phyloP scores from a whole-genome alignment of 371 early-diverging fungal species.

The Entomophthora muscae region DNA sequence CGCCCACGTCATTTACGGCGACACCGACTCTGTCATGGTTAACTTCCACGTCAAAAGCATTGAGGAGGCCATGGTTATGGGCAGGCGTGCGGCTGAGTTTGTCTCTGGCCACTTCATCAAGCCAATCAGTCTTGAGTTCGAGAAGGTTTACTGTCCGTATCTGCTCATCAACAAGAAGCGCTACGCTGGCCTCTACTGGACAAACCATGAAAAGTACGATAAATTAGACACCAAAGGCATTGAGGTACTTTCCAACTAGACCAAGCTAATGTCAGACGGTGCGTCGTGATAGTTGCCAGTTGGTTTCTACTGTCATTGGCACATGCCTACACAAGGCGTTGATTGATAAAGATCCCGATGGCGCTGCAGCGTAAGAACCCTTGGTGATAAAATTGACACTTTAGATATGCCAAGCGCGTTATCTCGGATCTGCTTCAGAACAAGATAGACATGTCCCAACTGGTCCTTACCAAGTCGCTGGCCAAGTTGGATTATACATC shows the following conservation, averaged over 20 bases:
- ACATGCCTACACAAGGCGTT: slow-evolving; percentile 85
- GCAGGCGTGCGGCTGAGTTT: slow-evolving; percentile 68
- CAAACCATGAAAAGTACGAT: slow-evolving; percentile 74
- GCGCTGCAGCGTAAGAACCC: slow-evolving; percentile 66
- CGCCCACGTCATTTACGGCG: slow-evolving; percentile 97
- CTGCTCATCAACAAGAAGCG: slow-evolving; percentile 99
- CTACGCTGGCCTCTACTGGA: slow-evolving; percentile 99
- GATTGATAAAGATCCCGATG: slow-evolving; percentile 79
- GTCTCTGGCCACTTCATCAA: slow-evolving; percentile 79
- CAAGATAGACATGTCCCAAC: slow-evolving; percentile 91
- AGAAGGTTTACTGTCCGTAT: slow-evolving; percentile 98
- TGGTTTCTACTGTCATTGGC: slow-evolving; percentile 90
- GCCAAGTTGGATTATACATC: slow-evolving; percentile 90
- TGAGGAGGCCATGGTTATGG: slow-evolving; percentile 76
- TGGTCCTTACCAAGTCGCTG: slow-evolving; percentile 96
- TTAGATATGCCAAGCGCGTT: slow-evolving; percentile 71
- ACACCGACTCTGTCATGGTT: slow-evolving; percentile 99
- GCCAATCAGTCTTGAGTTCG: slow-evolving; percentile 98
- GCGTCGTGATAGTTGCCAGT: slow-evolving; percentile 94
- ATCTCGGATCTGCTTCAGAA: slow-evolving; percentile 91
- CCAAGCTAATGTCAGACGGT: slow-evolving; percentile 47
- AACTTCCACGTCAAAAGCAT: slow-evolving; percentile 77
- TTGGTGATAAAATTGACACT: background rate
- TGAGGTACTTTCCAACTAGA: slow-evolving; percentile 27
- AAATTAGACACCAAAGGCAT: slow-evolving; percentile 99